phyloP scores from a whole-genome alignment of 2,329 filamentous ascomycete species.

The Ustilaginoidea virens region DNA sequence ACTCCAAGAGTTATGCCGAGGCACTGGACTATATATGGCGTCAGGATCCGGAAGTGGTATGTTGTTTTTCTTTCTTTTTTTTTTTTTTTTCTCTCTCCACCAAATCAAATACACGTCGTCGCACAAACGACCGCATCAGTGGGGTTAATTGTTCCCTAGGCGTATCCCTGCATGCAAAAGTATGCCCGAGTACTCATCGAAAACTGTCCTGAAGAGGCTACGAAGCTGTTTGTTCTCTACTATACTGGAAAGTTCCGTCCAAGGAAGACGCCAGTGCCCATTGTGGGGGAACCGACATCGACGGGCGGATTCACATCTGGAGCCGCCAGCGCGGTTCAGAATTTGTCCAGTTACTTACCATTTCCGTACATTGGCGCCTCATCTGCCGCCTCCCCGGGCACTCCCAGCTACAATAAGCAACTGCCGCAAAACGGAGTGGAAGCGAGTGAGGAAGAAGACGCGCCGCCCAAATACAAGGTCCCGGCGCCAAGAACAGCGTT shows the following conservation, averaged over 20 bases:
- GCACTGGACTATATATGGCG: constrained; percentile 86
- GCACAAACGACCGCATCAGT: background rate
- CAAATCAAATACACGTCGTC: no score
- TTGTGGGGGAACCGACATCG: constrained; percentile 20
- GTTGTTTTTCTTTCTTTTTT: constrained; percentile 15
- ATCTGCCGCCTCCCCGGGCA: constrained; percentile 32
- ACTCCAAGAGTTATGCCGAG: constrained; percentile 79
- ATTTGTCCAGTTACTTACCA: constrained; percentile 68
- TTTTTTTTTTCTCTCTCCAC: no score
- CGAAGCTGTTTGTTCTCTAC: constrained; percentile 82
- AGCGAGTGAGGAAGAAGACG: constrained; percentile 29
- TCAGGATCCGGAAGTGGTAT: constrained; percentile 59
- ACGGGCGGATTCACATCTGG: constrained; percentile 33
- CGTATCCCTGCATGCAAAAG: constrained; percentile 83
- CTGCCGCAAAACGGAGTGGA: constrained; percentile 36
- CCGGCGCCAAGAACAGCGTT: constrained; percentile 83
- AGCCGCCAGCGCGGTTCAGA: constrained; percentile 68
- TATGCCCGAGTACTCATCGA: constrained; percentile 85
- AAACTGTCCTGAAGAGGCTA: constrained; percentile 69
- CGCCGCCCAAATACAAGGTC: constrained; percentile 49
- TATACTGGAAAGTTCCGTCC: constrained; percentile 77
- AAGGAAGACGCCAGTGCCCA: constrained; percentile 32
- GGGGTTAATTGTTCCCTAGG: constrained; percentile 26
- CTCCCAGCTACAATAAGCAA: constrained; percentile 31
- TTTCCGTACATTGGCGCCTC: constrained; percentile 69